These are phyloP conservation scores for Sporothrix luriei DNA, from an alignment of 2,329 filamentous ascomycete species.

Conservation along the genomic window DNA sequence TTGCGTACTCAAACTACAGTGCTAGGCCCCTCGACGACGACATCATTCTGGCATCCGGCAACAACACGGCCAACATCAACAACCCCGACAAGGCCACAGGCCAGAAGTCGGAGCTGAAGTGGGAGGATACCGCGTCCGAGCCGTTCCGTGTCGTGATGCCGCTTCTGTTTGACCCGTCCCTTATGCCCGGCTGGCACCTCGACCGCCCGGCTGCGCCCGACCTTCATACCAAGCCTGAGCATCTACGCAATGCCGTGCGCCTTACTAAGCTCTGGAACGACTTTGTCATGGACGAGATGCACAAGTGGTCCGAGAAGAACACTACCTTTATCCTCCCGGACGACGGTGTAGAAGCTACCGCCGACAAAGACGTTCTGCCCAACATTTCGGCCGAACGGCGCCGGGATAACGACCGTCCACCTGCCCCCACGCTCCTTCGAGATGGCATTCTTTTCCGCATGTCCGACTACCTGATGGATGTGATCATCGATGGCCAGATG, in stretches of 20 bases:
- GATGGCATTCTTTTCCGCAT: constrained; percentile 36
- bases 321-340: constrained; percentile 21
- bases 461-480: constrained; percentile 50
- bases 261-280: constrained; percentile 57
- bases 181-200: constrained; percentile 56
- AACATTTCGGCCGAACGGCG: constrained; percentile 23
- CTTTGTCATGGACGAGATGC: constrained; percentile 46
- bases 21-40: neutral
- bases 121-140: constrained; percentile 35
- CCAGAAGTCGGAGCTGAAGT: constrained; percentile 36
- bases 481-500: constrained; percentile 43
- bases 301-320: constrained; percentile 49
- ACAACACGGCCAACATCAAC: neutral
- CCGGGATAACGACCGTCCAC: constrained; percentile 30
- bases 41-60: constrained; percentile 25
- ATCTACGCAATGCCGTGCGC: constrained; percentile 57
- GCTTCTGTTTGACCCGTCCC: constrained; percentile 55
- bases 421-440: constrained; percentile 19
- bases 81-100: neutral
- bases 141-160: constrained; percentile 57
- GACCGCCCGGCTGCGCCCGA: constrained; percentile 48
- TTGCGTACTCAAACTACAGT: constrained; percentile 52
- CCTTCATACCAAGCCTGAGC: constrained; percentile 54
- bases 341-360: neutral
- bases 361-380: constrained; percentile 27